Conservation (phyloP, 257 asterid genomes). For the Hygrophila difformis region DNA sequence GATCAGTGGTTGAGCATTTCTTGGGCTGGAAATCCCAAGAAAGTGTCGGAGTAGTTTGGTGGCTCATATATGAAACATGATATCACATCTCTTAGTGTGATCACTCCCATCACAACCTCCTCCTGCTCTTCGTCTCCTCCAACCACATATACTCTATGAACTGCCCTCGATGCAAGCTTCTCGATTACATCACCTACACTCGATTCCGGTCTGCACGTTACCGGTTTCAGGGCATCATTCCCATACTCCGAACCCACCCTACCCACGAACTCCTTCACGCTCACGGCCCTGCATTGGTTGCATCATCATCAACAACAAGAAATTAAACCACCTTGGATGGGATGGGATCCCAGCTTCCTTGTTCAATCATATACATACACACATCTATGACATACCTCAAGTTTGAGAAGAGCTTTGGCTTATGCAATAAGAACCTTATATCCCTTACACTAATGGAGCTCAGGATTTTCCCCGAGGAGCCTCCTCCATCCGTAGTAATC, state of each 20-base stretch:
- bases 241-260: slow-evolving; percentile 37
- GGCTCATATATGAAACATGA: slow-evolving; percentile 82
- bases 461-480: slow-evolving; percentile 35
- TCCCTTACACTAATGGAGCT: slow-evolving; percentile 91
- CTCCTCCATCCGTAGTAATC: slow-evolving; percentile 48
- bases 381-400: slow-evolving; percentile 31
- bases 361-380: no score
- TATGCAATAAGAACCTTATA: slow-evolving; percentile 72
- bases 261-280: slow-evolving; percentile 55
- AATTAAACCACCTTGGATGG: no score
- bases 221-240: slow-evolving; percentile 36
- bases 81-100: slow-evolving; percentile 79
- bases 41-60: slow-evolving; percentile 54
- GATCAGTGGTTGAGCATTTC: slow-evolving; percentile 38
- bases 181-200: slow-evolving; percentile 58
- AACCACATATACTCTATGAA: slow-evolving; percentile 73
- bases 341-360: no score
- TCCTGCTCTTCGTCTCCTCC: slow-evolving; percentile 20
- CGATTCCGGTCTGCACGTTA: slow-evolving; percentile 64
- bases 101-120: slow-evolving; percentile 46
- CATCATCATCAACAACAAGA: no score
- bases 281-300: slow-evolving; percentile 44
- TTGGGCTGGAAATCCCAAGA: slow-evolving; percentile 55
- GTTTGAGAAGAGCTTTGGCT: slow-evolving; percentile 60
- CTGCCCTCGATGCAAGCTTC: slow-evolving; percentile 44